Conservation (phyloP, 139 green algal genomes). For the Chlamydomonas incerta region DNA sequence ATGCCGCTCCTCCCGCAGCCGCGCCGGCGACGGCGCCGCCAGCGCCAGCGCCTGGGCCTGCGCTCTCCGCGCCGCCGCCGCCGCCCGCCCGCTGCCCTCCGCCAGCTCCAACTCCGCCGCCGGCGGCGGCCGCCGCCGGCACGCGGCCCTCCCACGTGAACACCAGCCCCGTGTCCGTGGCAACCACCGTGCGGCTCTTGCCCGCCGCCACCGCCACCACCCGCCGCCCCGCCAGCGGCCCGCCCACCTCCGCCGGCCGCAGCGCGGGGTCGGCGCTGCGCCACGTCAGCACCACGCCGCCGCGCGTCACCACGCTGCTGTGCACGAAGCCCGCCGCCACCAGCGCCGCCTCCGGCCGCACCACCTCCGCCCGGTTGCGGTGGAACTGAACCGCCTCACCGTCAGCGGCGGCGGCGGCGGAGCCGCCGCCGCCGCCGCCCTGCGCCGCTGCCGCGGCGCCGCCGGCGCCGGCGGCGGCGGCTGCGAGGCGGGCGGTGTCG, state of each 20-base stretch:
- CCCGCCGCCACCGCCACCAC: slow-evolving; percentile 80
- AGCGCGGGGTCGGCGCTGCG: slow-evolving; percentile 68
- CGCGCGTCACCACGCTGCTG: slow-evolving; percentile 70
- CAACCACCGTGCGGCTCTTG: slow-evolving; percentile 89
- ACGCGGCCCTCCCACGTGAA: slow-evolving; percentile 86
- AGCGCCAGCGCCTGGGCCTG: slow-evolving; percentile 3
- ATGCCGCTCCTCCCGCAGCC: neutral
- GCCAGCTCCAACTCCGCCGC: slow-evolving; percentile 19
- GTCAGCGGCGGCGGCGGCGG: slow-evolving; percentile 12
- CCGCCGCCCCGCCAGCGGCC: slow-evolving; percentile 71
- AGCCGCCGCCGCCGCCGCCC: neutral
- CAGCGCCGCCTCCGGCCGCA: slow-evolving; percentile 67
- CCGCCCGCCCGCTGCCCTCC: neutral
- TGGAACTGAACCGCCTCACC: slow-evolving; percentile 77
- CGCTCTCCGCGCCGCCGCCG: neutral
- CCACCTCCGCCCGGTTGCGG: slow-evolving; percentile 72
- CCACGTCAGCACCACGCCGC: slow-evolving; percentile 84
- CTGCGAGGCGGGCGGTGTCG: slow-evolving; percentile 48
- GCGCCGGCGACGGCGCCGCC: neutral
- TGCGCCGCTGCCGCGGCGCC: neutral
- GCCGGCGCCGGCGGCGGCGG: neutral
- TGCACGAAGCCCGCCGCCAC: slow-evolving; percentile 80
- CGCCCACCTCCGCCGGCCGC: slow-evolving; percentile 70
- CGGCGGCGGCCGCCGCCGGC: slow-evolving; percentile 27
- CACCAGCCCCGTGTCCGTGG: slow-evolving; percentile 82